Base-by-base conservation (phyloP, 2,329 filamentous ascomycete species). In the Chaetomiaceae sp. region DNA sequence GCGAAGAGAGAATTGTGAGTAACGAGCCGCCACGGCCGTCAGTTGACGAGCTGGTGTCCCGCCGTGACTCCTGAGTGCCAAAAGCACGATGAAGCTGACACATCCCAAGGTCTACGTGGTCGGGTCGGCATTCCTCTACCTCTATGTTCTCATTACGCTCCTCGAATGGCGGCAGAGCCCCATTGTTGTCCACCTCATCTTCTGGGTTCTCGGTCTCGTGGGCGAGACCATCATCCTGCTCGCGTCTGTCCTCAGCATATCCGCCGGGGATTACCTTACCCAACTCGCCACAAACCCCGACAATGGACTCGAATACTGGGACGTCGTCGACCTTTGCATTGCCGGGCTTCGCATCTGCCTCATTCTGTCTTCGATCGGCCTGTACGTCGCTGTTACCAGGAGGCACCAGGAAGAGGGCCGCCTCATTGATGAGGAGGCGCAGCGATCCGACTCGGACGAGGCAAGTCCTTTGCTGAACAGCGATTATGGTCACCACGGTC, bases 81-180 rank as follows among this genome's bases (percentile, higher is more conserved):
- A 25, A 12, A 15, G n/a, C 7, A n/a, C 15, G 17, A 22, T 2
- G 6, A 34, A 23, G 49, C 61, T 63, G 36, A 61, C 52, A 34
- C 47, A 23, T 34, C 6, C n/a, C 19, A 39, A 96, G 91, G 86
- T 95, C 66, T 95, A 95, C 70, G 77, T 95, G 59, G 81, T 89
- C 53, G 89, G 87, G 51, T 87, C 89, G 40, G 87, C 91, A 61
- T 96, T 95, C 75, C 83, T 94, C 59, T 94, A 95, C 73, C 80
- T 88, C 46, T 85, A 96, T 61, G 81, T 96, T 61, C 79, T 95
- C 61, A 87, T 96, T 65, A 91, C 91, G 27, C 80, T 97, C 53
- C 78, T 95, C 64, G 91, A 96, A 69, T 88, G 87, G 66, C 84
- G 82, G 58, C 85, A 89, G 31, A 88, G 88, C 12, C 94, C 94